Base-by-base conservation (phyloP, 805 yeast genomes). In the Brettanomyces bruxellensis region DNA sequence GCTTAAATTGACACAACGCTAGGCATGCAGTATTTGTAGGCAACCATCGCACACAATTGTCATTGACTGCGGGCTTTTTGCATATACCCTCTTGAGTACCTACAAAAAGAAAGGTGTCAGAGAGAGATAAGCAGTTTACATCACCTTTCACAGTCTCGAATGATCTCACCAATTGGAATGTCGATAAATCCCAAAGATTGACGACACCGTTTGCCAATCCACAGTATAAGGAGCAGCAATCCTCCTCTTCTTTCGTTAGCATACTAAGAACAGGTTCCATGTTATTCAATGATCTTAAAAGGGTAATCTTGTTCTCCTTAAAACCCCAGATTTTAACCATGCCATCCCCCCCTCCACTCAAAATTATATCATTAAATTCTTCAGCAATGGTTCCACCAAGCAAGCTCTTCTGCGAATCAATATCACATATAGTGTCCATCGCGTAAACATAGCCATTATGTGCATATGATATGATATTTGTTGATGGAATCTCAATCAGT, bases 321-420 rank as follows among this genome's bases (percentile, higher is more conserved):
- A 79, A 55, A 0, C 78, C 75, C 98, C 98, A 91, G 11, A 88
- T 61, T 55, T 86, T 86, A n/a, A 84, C 76, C 7, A 75, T 55
- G 0, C 97, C 98, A 65, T 93, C 98, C 41, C 98, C 98, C 44
- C 96, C 95, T 25, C 95, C 91, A 3, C 86, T 72, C 4, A 83
- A 63, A 6, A 85, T 57, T 8, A 67, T 60, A 36, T 72, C 74
- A 4, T 62, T 49, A 39, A 45, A 55, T n/a, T 51, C 53, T 22
- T 59, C 62, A 2, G 62, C 54, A 5, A 55, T 54, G n/a, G 52
- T 48, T 35, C 53, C 55, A 18, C 58, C 60, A 40, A 62, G 32
- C 9, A 54, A 47, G 4, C 50, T 49, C 22, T 44, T 51, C 22
- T 47, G 38, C 3, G 56, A 58, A 25, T 60, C 52, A 8, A 49